Evolutionary conservation across 306 rosid genomes (phyloP).

Genomic region (Arachis hypogaea): DNA sequence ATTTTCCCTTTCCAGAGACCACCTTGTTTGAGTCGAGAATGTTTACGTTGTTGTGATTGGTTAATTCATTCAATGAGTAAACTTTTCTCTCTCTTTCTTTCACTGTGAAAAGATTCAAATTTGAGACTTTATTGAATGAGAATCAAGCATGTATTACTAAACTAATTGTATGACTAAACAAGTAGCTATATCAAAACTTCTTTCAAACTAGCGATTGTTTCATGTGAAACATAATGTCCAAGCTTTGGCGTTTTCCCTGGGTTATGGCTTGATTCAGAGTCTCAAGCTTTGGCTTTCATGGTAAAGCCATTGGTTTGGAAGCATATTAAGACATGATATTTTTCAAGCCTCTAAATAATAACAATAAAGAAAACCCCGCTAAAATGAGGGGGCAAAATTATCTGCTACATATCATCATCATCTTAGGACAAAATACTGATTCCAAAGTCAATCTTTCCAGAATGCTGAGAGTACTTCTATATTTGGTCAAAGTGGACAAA

Average conservation of each 20-base stretch:
- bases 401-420: not conserved
- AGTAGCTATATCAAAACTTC: no score
- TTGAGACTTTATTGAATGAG: no score
- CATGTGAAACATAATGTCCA: no score
- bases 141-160: no score
- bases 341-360: not conserved
- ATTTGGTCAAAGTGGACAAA: constrained; percentile 21
- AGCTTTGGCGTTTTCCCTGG: constrained; percentile 11
- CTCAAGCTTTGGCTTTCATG: not conserved
- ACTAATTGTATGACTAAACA: no score
- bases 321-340: not conserved
- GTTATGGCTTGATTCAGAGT: not conserved
- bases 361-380: not conserved
- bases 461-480: not conserved
- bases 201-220: no score
- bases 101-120: no score
- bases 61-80: no score
- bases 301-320: not conserved
- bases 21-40: no score
- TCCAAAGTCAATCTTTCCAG: not conserved
- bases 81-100: no score
- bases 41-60: no score
- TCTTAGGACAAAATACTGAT: not conserved
- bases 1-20: no score
- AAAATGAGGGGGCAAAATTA: not conserved